phyloP scores from a whole-genome alignment of 2,329 filamentous ascomycete genomes.

The Cercospora sp. region DNA sequence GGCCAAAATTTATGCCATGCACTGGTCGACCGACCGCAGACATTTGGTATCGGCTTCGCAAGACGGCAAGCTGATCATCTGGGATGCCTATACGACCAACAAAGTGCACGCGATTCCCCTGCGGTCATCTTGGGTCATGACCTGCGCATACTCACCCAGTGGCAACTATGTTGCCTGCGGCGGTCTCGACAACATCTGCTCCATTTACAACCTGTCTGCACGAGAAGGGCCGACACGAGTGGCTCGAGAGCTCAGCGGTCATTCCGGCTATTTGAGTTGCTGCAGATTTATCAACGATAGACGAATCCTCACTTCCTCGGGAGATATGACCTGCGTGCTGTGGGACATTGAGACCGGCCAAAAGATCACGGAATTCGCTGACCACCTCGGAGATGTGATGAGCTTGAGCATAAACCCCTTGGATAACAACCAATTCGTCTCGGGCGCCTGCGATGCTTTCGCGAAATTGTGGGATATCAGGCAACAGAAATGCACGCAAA shows the following conservation, averaged over 20 bases:
- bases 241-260: slow-evolving; percentile 90
- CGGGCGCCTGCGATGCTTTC: slow-evolving; percentile 97
- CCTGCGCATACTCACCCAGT: slow-evolving; percentile 96
- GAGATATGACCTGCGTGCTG: slow-evolving; percentile 99
- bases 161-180: slow-evolving; percentile 98
- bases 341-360: slow-evolving; percentile 99
- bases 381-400: slow-evolving; percentile 98
- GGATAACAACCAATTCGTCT: slow-evolving; percentile 98
- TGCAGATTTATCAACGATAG: slow-evolving; percentile 99
- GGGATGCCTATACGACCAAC: slow-evolving; percentile 99
- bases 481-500: slow-evolving; percentile 96
- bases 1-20: slow-evolving; percentile 99
- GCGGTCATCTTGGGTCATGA: slow-evolving; percentile 99
- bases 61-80: slow-evolving; percentile 99
- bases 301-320: slow-evolving; percentile 94
- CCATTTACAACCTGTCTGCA: slow-evolving; percentile 97
- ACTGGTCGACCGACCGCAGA: slow-evolving; percentile 97
- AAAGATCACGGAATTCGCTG: slow-evolving; percentile 96
- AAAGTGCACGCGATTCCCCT: slow-evolving; percentile 98
- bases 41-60: slow-evolving; percentile 97
- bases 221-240: slow-evolving; percentile 96
- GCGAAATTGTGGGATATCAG: slow-evolving; percentile 99
- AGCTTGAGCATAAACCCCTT: slow-evolving; percentile 99
- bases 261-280: slow-evolving; percentile 96
- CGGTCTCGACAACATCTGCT: slow-evolving; percentile 99